These are phyloP conservation scores for Triticum aestivum DNA, from an alignment of 176 grass and related monocot genomes.

Conservation along the genomic window IWGSC_CS_RefSeq_v2.1 NC_057799.1:648029712-648030211, in stretches of 20 bases:
- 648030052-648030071: neutral
- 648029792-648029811: too few relatives aligned
- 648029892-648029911: neutral
- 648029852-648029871: too few relatives aligned
- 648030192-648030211: constrained; percentile 22
- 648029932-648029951: neutral
- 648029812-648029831: too few relatives aligned
- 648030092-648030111: neutral
- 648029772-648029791: too few relatives aligned
- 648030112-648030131: neutral
- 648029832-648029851: too few relatives aligned
- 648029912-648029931: neutral
- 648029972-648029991: neutral
- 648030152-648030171: neutral
- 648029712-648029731: too few relatives aligned
- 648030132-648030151: neutral
- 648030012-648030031: constrained; percentile 1
- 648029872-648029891: too few relatives aligned
- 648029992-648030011: neutral
- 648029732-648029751: too few relatives aligned
- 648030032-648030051: constrained; percentile 10
- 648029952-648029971: neutral
- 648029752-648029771: too few relatives aligned
- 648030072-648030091: neutral
- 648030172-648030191: constrained; percentile 27